Evolutionary conservation across 306 rosid species (phyloP).

Genomic region (Medicago ruthenica): DNA sequence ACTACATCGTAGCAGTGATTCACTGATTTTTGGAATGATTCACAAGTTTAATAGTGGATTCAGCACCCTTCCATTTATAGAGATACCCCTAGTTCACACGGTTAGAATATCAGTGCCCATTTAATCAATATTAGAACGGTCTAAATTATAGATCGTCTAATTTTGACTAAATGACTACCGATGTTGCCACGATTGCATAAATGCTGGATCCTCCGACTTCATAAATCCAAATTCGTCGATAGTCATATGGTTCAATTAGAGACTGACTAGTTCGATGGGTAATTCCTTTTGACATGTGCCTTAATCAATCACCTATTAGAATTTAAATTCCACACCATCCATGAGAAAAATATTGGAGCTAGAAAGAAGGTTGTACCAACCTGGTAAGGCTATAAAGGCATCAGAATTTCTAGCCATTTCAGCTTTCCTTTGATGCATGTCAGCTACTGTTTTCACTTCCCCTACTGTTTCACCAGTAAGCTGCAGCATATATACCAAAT

Average conservation of each 20-base stretch:
- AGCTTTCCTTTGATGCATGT: slow-evolving; percentile 99
- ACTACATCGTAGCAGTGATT: too few species aligned
- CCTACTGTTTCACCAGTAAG: slow-evolving; percentile 97
- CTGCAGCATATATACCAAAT: slow-evolving; percentile 58
- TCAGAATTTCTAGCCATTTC: slow-evolving; percentile 97
- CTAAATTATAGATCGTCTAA: background rate
- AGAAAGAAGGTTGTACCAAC: slow-evolving; percentile 52
- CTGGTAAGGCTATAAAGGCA: slow-evolving; percentile 98
- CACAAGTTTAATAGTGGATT: background rate
- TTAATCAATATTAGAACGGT: too few species aligned
- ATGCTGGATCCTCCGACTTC: too few species aligned
- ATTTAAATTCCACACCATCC: background rate
- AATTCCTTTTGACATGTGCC: background rate
- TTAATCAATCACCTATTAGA: background rate
- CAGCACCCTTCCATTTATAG: too few species aligned
- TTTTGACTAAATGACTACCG: background rate
- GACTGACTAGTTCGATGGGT: background rate
- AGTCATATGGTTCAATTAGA: background rate
- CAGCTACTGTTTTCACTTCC: slow-evolving; percentile 96
- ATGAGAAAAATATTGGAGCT: slow-evolving; percentile 17
- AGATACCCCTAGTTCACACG: too few species aligned
- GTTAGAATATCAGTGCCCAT: too few species aligned
- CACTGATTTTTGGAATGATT: too few species aligned
- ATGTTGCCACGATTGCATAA: too few species aligned
- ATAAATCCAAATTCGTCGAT: too few species aligned